Percentiles rank a stretch among this genome's conserved stretches.
Evolutionary conservation across 139 green algal species (phyloP).

Genomic region (Coelastrella sp.): DNA sequence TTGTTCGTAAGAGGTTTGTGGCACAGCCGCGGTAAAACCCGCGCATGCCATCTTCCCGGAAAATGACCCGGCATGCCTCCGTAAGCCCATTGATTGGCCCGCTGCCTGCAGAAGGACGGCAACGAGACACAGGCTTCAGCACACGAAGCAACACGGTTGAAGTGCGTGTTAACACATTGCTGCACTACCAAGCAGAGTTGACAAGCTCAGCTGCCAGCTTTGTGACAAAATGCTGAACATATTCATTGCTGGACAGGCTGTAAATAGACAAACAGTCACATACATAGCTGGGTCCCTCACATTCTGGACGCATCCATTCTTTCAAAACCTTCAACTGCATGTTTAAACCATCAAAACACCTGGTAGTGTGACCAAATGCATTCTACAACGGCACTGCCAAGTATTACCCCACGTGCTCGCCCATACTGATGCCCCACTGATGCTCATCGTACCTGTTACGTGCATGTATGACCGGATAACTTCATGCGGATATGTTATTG

Average conservation of each 20-base stretch:
- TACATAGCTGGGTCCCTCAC: too few species aligned
- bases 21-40: slow-evolving; percentile 80
- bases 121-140: not conserved
- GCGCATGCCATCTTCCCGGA: slow-evolving; percentile 70
- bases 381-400: not conserved
- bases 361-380: not conserved
- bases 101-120: slow-evolving; percentile 68
- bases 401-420: not conserved
- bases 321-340: too few species aligned
- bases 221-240: too few species aligned
- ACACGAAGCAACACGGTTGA: not conserved
- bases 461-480: slow-evolving; percentile 96
- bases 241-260: too few species aligned
- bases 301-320: too few species aligned
- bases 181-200: too few species aligned
- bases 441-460: slow-evolving; percentile 61
- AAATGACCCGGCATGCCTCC: slow-evolving; percentile 42
- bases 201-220: too few species aligned
- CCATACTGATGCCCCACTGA: not conserved
- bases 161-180: not conserved
- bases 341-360: too few species aligned
- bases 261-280: too few species aligned
- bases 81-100: slow-evolving; percentile 79
- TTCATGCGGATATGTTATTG: slow-evolving; percentile 98
- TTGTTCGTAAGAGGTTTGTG: slow-evolving; percentile 96